phyloP scores from a whole-genome alignment of 2,329 filamentous ascomycete species.

The Colletotrichum abscissum region DNA sequence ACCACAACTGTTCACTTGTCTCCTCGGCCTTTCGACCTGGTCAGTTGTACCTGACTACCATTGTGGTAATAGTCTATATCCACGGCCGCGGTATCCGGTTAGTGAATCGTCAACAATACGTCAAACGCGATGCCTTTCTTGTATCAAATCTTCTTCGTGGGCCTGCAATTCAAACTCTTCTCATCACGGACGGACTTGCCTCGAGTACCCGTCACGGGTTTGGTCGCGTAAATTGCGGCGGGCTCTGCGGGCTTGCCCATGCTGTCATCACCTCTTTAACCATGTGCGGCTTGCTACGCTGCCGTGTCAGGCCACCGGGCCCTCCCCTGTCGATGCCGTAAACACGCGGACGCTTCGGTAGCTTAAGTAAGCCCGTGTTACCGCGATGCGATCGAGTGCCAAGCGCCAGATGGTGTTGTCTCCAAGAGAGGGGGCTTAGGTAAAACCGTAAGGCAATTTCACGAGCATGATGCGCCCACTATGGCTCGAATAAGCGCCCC shows the following conservation, averaged over 20 bases:
- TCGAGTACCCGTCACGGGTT: background rate
- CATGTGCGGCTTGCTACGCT: slow-evolving; percentile 33
- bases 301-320: slow-evolving; percentile 30
- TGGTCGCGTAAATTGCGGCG: slow-evolving; percentile 27
- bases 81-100: background rate
- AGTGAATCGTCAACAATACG: background rate
- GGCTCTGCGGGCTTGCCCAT: slow-evolving; percentile 17
- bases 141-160: background rate
- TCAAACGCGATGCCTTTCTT: background rate
- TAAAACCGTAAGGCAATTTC: background rate
- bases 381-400: slow-evolving; percentile 5
- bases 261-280: slow-evolving; percentile 29
- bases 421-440: background rate
- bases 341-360: slow-evolving; percentile 26
- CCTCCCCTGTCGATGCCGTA: slow-evolving; percentile 21
- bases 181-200: background rate
- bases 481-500: background rate
- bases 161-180: background rate
- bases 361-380: slow-evolving; percentile 25
- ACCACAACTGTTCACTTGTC: slow-evolving; percentile 23
- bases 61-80: background rate
- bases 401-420: background rate
- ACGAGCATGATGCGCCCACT: slow-evolving; percentile 1
- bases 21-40: background rate
- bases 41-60: background rate